These are phyloP conservation scores for Patellifolia procumbens DNA, from an alignment of 179 eudicot species.

Conservation along the genomic window DNA sequence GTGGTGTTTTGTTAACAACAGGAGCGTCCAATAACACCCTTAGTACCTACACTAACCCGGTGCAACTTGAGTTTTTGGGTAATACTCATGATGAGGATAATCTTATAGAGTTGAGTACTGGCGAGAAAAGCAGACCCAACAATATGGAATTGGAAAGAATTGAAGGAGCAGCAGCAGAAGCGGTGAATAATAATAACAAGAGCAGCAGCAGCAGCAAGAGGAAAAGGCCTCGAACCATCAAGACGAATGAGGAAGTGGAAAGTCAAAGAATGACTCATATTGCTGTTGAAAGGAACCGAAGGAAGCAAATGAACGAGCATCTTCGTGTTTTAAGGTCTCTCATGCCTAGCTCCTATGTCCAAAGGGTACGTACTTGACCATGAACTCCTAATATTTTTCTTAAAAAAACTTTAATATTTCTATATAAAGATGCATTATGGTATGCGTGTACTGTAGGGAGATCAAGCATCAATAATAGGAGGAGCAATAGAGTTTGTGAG, in stretches of 20 bases:
- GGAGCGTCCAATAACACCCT: background rate
- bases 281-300: conserved; percentile 89
- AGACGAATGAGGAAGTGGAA: conserved; percentile 89
- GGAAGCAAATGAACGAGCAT: conserved; percentile 99
- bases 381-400: no score
- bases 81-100: conserved; percentile 25
- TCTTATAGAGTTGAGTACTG: conserved; percentile 16
- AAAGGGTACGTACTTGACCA: conserved; percentile 81
- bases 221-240: conserved; percentile 75
- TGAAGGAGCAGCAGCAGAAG: conserved; percentile 8
- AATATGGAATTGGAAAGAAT: background rate
- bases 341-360: conserved; percentile 94
- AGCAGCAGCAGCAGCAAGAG: conserved; percentile 45
- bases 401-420: no score
- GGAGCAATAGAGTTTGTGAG: conserved; percentile 96
- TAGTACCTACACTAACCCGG: conserved; percentile 24
- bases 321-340: conserved; percentile 85
- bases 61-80: conserved; percentile 49
- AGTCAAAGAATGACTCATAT: conserved; percentile 98
- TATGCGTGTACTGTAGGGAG: no score
- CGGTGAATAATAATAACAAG: conserved; percentile 11
- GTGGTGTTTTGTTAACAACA: background rate
- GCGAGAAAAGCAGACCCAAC: background rate
- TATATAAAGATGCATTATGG: no score
- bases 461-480: conserved; percentile 96